Conservation (phyloP, 495 filamentous ascomycete species). For the Aspergillus biplanus region DNA sequence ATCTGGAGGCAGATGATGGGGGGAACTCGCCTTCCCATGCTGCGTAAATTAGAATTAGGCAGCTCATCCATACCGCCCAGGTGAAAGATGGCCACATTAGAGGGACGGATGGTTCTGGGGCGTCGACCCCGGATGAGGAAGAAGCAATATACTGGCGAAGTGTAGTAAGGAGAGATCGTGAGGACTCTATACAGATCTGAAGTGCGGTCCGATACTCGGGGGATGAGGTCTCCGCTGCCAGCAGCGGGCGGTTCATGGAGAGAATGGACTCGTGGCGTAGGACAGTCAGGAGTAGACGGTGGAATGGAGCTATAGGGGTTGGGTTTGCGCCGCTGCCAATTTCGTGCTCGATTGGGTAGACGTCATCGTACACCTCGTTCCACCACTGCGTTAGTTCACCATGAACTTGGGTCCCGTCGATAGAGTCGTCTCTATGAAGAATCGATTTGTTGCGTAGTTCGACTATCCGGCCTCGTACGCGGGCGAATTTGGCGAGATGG, state of each 20-base stretch:
- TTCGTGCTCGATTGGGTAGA: constrained; percentile 35
- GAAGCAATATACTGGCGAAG: constrained; percentile 37
- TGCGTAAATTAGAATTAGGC: constrained; percentile 51
- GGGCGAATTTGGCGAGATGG: constrained; percentile 47
- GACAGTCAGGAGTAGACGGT: constrained; percentile 40
- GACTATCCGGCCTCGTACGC: constrained; percentile 45
- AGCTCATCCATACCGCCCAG: constrained; percentile 54
- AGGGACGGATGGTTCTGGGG: constrained; percentile 22
- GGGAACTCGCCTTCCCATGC: constrained; percentile 44
- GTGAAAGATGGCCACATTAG: constrained; percentile 53
- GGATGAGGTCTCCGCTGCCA: constrained; percentile 39
- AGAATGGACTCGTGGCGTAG: constrained; percentile 49
- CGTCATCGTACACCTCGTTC: constrained; percentile 51
- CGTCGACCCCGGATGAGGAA: neutral
- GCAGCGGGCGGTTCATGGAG: constrained; percentile 48
- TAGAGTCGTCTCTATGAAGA: constrained; percentile 36
- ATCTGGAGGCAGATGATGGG: constrained; percentile 34
- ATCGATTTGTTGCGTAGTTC: constrained; percentile 54
- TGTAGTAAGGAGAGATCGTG: constrained; percentile 41
- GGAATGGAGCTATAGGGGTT: constrained; percentile 31
- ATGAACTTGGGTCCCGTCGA: constrained; percentile 42
- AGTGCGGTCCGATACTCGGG: constrained; percentile 47
- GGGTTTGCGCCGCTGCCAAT: constrained; percentile 1
- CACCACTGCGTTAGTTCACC: constrained; percentile 48
- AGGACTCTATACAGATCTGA: constrained; percentile 49